Evolutionary conservation across 2,329 filamentous ascomycete species (phyloP), one percentile per base, ranked within the genome.

Genomic region (Colletotrichum lini): DNA sequence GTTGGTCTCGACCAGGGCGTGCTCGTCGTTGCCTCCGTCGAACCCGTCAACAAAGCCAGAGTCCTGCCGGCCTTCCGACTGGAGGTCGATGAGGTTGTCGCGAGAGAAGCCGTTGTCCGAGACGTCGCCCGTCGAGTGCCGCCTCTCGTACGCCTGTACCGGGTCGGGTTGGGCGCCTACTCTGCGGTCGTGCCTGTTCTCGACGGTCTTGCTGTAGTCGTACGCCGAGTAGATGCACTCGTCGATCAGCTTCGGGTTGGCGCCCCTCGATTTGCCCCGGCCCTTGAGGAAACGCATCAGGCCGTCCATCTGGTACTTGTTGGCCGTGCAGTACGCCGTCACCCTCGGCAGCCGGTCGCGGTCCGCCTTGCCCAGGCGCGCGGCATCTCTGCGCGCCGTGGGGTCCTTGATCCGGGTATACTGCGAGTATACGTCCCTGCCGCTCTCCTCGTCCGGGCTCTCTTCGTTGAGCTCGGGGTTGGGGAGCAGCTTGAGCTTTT

Each of bases 191-290:
- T 81, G 78, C 8, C 75, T 78, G 45, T 79, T 76, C 77, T 83
- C 86, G 76, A 77, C 76, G 47, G 79, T 76, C 65, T 89, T 87
- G 52, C 87, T 86, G 80, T 98, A 98, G 77, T 91, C 92, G 81
- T 97, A 99, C 0, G 96, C 94, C 13, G 96, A 94, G 82, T 99
- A 99, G 76, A 99, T 94, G 81, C 96, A 99, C 82, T 99, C 96
- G 80, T 99, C 96, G 76, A 98, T 98, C 69, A 96, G 84, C 82
- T 98, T 98, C 1, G 96, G 96, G 72, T 91, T 93, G 18, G 95
- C 91, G 21, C 94, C 94, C 76, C 94, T 90, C 42, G 90, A 89
- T 81, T 93, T 94, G 56, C 90, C 89, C 70, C 94, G 89, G 40
- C 94, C 94, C 80, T 99, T 99, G 73, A 99, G 84, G 78, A 96